Base-by-base conservation (phyloP, 2,329 filamentous ascomycete genomes). In the Scedosporium apiospermum region DNA sequence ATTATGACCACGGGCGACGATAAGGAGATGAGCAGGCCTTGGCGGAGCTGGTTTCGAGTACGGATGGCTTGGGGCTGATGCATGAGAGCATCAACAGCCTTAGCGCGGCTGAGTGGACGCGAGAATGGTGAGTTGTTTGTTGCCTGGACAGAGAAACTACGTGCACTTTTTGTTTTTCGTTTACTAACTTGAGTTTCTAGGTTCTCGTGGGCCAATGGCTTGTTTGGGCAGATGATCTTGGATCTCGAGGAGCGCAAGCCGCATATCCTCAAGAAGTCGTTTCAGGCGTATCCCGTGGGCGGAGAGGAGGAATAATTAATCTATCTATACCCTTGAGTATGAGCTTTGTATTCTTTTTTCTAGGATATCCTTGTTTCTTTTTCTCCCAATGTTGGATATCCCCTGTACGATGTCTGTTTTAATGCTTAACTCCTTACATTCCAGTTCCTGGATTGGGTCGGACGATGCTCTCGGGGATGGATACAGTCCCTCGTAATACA, bases 171-270 rank as follows among this genome's bases (percentile, higher is more conserved):
- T 9, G 3, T 21, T 38, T n/a, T 7, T 41, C 34, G 6, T 30
- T 41, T 38, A 5, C 21, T 26, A 57, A 16, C 18, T 63, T 38
- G 10, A 61, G 76, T 74, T 76, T 58, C 64, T n/a, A 92, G 89
- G 88, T 96, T 95, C 71, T 88, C 90, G 0, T 95, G 91, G 91
- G 90, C 90, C 14, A 95, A 95, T 71, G 91, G 88, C 0, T 84
- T 96, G n/a, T 95, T 93, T 74, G 89, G 90, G 12, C 88, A 93
- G 76, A 90, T 90, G 64, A 83, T 95, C 63, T 74, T 95, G 34
- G 89, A 93, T 75, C 73, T 96, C 60, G 86, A 87, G 57, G 81
- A 84, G 66, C 79, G 90, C 71, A 90, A 90, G 72, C 91, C 90
- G 10, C 78, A 86, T 68, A 71, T 96, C 63, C 72, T 85, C 34